Evolutionary conservation across 768 basidiomycete species (phyloP).

Genomic region (Termitomyces heimii): DNA sequence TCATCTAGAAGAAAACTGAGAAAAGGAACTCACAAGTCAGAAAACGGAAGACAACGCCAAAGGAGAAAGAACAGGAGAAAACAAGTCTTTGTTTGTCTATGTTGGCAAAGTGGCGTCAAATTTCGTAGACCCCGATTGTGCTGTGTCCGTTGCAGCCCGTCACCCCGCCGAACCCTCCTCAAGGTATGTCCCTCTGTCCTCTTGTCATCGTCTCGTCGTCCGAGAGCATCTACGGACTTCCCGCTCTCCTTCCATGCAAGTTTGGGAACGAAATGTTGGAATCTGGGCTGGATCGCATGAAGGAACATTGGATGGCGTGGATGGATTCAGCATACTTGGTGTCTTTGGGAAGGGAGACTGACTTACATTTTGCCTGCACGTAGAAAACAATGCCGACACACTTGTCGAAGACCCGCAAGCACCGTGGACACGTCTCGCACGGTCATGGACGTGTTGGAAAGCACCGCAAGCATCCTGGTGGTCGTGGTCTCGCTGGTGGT

Average conservation of each 20-base stretch:
- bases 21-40: constrained; percentile 20
- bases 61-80: constrained; percentile 3
- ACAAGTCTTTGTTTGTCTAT: constrained; percentile 20
- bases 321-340: constrained; percentile 15
- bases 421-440: constrained; percentile 98
- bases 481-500: constrained; percentile 99
- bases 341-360: constrained; percentile 14
- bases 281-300: constrained; percentile 34
- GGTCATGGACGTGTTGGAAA: constrained; percentile 99
- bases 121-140: constrained; percentile 17
- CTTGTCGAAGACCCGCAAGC: constrained; percentile 97
- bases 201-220: constrained; percentile 4
- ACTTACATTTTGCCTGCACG: constrained; percentile 10
- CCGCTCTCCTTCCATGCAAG: constrained; percentile 1
- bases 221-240: neutral
- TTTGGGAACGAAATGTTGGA: constrained; percentile 19
- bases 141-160: constrained; percentile 23
- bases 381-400: constrained; percentile 84
- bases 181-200: constrained; percentile 52
- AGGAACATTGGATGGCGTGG: constrained; percentile 43
- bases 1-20: constrained; percentile 27
- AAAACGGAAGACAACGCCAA: constrained; percentile 6
- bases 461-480: constrained; percentile 99
- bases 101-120: constrained; percentile 24
- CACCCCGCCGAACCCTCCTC: constrained; percentile 47